phyloP scores from a whole-genome alignment of 108 stramenopile genomes.

The Ochromonas danica region DNA sequence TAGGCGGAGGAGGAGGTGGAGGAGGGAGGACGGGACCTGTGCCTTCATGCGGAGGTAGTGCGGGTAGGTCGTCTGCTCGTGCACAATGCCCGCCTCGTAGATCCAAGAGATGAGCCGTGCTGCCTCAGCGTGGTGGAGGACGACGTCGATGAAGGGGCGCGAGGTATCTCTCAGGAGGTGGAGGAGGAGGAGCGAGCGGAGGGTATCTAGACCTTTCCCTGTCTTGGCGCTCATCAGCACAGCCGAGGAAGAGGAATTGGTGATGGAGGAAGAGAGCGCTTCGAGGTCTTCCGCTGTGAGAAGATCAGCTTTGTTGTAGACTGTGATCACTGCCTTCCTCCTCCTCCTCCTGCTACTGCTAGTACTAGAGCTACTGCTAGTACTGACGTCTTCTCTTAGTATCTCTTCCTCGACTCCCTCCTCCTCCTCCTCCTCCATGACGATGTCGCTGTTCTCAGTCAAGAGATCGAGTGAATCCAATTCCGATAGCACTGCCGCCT shows the following conservation, averaged over 20 bases:
- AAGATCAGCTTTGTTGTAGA: conserved; percentile 53
- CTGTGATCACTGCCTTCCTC: conserved; percentile 45
- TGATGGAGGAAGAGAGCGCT: neutral
- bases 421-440: no score
- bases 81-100: conserved; percentile 45
- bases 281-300: conserved; percentile 43
- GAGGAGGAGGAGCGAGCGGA: neutral
- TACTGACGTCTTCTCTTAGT: neutral
- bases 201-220: conserved; percentile 42
- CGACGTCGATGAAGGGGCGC: conserved; percentile 38
- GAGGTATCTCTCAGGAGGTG: conserved; percentile 37
- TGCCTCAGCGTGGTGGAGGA: conserved; percentile 48
- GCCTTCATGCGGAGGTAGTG: conserved; percentile 43
- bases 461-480: no score
- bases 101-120: conserved; percentile 44
- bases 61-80: conserved; percentile 34
- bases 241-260: neutral
- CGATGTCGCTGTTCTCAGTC: no score
- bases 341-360: conserved; percentile 45
- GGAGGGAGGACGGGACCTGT: neutral
- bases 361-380: neutral
- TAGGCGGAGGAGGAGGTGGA: neutral
- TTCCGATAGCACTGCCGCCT: conserved; percentile 37
- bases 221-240: conserved; percentile 34
- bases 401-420: neutral